Evolutionary conservation across 306 rosid genomes (phyloP), one percentile per base, ranked within the genome.

Genomic region (Delonix regia): DNA sequence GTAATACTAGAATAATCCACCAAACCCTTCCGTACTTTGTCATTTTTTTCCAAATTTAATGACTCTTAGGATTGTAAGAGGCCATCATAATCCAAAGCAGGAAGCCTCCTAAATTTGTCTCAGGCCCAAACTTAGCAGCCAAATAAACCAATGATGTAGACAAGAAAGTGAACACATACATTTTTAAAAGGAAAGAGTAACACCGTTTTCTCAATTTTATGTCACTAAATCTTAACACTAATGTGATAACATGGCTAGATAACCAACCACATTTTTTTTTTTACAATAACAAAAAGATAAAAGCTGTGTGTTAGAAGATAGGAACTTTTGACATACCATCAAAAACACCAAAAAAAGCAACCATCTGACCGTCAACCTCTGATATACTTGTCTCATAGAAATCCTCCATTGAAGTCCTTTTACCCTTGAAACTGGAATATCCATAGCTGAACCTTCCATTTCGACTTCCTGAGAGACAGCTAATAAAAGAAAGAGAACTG

Each of bases 351-450:
- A 93, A 93, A 85, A 93, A 91, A 15, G 92, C 98, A 27, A 93
- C 98, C 88, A 74, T 89, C 76, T 93, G 94, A 66, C 94, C 98
- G 81, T 93, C 93, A 53, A 93, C 84, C 80, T 91, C 98, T 36
- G 94, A 89, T 71, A 89, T 87, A 24, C 61, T 86, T 38, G 94
- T 88, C 89, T 88, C 98, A 68, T 81, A 93, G 86, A 88, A 93
- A 83, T 93, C 98, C 90, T 93, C 98, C 98, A 93, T 93, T 9
- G 97, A 93, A 81, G 98, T 76, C 74, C 98, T 88, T 81, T 93
- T 93, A 49, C 98, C 98, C 86, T 91, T 91, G 88, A 91, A 89
- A 84, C 97, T 93, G 69, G 97, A 89, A 91, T 89, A 93, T 51
- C 97, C 98, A 84, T 93, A 93, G 85, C 90, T 91, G 87, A 93